Conservation (phyloP, 2,329 filamentous ascomycete species). For the Botrytis sinoallii region DNA sequence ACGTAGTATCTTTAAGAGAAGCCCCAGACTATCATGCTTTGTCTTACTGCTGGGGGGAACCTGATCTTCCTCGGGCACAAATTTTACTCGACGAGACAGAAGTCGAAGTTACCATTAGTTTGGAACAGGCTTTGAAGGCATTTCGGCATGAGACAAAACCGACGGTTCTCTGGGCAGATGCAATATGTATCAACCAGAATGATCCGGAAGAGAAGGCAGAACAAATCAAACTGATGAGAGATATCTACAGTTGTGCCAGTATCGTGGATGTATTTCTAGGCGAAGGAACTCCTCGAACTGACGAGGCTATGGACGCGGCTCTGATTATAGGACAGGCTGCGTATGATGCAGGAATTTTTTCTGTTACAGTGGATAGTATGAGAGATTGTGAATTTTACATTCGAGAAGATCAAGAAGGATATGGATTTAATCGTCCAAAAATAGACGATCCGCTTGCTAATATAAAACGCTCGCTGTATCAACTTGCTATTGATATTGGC, state of each 20-base stretch:
- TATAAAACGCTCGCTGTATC: constrained; percentile 4
- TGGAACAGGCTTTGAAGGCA: constrained; percentile 21
- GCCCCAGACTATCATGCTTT: constrained; percentile 15
- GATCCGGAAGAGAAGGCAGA: constrained; percentile 17
- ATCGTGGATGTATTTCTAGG: constrained; percentile 21
- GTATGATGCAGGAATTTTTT: constrained; percentile 13
- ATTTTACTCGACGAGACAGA: constrained; percentile 18
- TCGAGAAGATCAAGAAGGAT: not conserved
- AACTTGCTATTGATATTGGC: constrained; percentile 12
- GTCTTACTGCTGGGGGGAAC: constrained; percentile 20
- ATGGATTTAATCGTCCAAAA: constrained; percentile 7
- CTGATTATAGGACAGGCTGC: constrained; percentile 10
- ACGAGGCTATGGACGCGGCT: constrained; percentile 17
- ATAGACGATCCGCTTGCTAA: not conserved
- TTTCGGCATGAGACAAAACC: constrained; percentile 12
- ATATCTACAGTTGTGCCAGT: constrained; percentile 20
- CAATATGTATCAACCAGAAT: constrained; percentile 25
- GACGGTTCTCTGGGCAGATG: constrained; percentile 21
- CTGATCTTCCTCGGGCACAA: not conserved
- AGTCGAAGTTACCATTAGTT: constrained; percentile 21
- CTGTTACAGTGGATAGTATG: constrained; percentile 5
- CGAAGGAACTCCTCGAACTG: constrained; percentile 12
- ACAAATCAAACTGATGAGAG: constrained; percentile 21
- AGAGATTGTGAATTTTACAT: constrained; percentile 2
- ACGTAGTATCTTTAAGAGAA: constrained; percentile 1